Evolutionary conservation across 805 yeast genomes (phyloP).

Genomic region (Myxozyma geophila): DNA sequence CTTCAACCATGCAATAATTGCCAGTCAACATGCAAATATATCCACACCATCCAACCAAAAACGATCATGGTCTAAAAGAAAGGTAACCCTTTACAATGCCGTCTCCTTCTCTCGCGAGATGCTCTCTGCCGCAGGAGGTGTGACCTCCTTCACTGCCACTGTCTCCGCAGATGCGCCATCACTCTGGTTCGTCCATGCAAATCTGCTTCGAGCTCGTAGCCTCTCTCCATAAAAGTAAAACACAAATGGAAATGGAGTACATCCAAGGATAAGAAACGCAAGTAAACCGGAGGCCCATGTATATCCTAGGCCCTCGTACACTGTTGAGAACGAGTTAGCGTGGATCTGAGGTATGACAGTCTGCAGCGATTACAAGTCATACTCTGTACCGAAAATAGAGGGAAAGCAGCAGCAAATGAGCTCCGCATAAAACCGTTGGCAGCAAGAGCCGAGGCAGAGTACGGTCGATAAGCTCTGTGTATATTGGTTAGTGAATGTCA

Average conservation of each 20-base stretch:
- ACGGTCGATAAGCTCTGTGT: constrained; percentile 47
- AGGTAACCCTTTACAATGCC: no score
- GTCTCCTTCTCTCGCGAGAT: no score
- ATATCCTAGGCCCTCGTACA: constrained; percentile 60
- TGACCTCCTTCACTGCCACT: background rate
- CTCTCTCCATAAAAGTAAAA: constrained; percentile 34
- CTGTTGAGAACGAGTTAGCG: constrained; percentile 40
- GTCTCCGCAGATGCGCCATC: background rate
- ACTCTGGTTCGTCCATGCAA: constrained; percentile 24
- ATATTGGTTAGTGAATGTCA: constrained; percentile 50
- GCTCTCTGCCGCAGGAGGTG: background rate
- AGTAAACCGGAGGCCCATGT: constrained; percentile 61
- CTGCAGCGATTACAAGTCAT: background rate
- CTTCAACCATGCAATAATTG: no score
- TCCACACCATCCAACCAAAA: no score
- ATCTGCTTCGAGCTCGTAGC: constrained; percentile 28
- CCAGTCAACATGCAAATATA: no score
- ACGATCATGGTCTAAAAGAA: no score
- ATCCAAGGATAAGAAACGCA: constrained; percentile 30
- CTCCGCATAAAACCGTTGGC: constrained; percentile 67
- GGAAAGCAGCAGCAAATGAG: constrained; percentile 53
- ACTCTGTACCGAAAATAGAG: constrained; percentile 55
- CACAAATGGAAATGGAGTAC: constrained; percentile 36
- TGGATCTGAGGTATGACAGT: no score
- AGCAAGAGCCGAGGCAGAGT: constrained; percentile 77